Percentiles rank a stretch among this genome's conserved stretches.
These are phyloP conservation scores for Selenicereus undatus DNA, from an alignment of 148 eudicot genomes.

Conservation along the genomic window DNA sequence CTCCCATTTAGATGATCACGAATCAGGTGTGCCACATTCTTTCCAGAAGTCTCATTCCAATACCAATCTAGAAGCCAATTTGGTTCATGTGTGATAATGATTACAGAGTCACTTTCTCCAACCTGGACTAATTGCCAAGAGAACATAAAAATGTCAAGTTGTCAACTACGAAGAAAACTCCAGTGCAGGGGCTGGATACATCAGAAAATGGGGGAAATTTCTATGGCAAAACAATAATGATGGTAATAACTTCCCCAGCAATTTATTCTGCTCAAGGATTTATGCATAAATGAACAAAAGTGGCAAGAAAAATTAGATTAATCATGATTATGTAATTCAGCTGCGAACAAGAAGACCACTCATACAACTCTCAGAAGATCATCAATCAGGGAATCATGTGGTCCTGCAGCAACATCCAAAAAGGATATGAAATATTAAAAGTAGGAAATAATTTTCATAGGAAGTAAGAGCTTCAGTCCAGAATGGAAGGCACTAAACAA, in stretches of 20 bases:
- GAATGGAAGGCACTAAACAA: too few relatives aligned
- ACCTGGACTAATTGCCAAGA: conserved; percentile 40
- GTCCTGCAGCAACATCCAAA: not conserved
- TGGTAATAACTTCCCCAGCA: not conserved
- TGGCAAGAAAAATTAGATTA: not conserved
- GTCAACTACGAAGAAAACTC: not conserved
- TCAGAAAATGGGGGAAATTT: not conserved
- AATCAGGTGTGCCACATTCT: conserved; percentile 73
- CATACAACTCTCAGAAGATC: not conserved
- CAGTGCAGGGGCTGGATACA: not conserved
- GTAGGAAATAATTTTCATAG: too few relatives aligned
- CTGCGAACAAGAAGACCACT: not conserved
- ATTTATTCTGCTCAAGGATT: not conserved
- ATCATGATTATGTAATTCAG: not conserved
- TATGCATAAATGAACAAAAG: not conserved
- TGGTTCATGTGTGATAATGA: conserved; percentile 96
- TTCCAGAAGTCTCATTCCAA: conserved; percentile 77
- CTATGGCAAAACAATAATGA: not conserved
- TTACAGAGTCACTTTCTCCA: conserved; percentile 76
- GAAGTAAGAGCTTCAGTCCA: too few relatives aligned
- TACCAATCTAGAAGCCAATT: conserved; percentile 99
- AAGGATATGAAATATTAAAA: not conserved
- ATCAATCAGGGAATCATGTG: not conserved
- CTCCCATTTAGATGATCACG: conserved; percentile 76
- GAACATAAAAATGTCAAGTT: not conserved